Evolutionary conservation across 805 yeast genomes (phyloP), one percentile per base, ranked within the genome.

Genomic region (Lipomyces yamadae): DNA sequence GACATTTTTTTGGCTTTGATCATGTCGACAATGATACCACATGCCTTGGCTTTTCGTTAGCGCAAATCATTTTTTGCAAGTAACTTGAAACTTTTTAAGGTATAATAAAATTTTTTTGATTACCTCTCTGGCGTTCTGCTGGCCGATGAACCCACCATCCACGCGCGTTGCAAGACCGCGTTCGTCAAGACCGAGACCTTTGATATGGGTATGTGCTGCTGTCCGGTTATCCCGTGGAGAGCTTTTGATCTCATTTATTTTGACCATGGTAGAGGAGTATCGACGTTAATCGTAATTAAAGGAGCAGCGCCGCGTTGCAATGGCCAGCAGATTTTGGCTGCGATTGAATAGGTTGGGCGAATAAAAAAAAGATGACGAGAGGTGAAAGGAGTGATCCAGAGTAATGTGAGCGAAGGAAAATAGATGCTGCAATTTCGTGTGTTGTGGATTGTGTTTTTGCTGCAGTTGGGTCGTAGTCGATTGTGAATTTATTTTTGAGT

Each of bases 191-290:
- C 99, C 99, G 24, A 94, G 84, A 1, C 98, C 98, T 74, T 89
- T 89, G 82, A 94, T 94, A 77, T 94, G 99, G 2, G 99, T 93
- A 77, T 94, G 99, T 3, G 99, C 95, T 0, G 98, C 97, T 65
- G 92, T 88, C 74, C 92, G 83, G 62, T 48, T 65, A 42, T 92
- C 88, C 65, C 91, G 83, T 7, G 50, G 6, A 29, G 83, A 57
- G 82, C 74, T 68, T 80, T 84, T 62, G 81, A 79, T 62, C 80
- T 80, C 56, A 78, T 75, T 39, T 77, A 75, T 42, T 82, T 79
- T 68, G 48, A 64, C 94, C 96, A 90, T 90, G 30, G 33, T 24
- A 29, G 24, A 24, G 24, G 24, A 24, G 24, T 24, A 24, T 24
- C 24, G 24, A 24, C 1, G 24, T 24, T 1, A 24, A 24, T 24